phyloP scores from a whole-genome alignment of 2,329 filamentous ascomycete genomes.

The Colletotrichum sp. region DNA sequence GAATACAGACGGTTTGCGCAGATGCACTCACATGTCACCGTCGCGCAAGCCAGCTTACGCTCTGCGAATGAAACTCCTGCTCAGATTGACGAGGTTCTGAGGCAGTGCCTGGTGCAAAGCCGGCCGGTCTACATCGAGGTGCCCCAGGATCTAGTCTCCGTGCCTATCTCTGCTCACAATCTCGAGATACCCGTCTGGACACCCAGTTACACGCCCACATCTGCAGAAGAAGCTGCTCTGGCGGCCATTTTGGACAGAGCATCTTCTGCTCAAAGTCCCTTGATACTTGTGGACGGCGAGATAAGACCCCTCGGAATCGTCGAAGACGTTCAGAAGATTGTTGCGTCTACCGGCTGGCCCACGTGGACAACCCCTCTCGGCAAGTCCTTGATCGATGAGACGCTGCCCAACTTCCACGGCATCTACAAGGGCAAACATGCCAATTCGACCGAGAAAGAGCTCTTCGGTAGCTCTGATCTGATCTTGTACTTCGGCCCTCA shows the following conservation, averaged over 20 bases:
- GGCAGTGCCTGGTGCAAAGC: conserved; percentile 55
- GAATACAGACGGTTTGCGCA: conserved; percentile 55
- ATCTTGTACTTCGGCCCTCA: conserved; percentile 2
- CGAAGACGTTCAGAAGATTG: background rate
- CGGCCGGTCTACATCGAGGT: conserved; percentile 62
- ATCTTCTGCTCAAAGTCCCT: conserved; percentile 24
- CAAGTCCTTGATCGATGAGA: conserved; percentile 2
- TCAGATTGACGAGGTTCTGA: conserved; percentile 56
- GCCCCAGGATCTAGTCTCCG: conserved; percentile 55
- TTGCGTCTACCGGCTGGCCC: background rate
- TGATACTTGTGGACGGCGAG: conserved; percentile 7
- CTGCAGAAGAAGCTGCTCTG: conserved; percentile 32
- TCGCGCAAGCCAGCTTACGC: conserved; percentile 50
- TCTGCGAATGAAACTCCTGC: conserved; percentile 49
- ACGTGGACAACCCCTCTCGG: background rate
- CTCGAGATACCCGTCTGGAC: conserved; percentile 30
- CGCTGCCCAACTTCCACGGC: background rate
- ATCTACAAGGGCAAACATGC: background rate
- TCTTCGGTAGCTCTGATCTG: conserved; percentile 19
- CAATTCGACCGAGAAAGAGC: conserved; percentile 24
- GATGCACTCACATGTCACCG: conserved; percentile 54
- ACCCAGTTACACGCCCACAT: conserved; percentile 8
- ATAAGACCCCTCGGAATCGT: background rate
- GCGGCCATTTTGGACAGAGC: conserved; percentile 43
- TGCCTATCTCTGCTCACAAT: conserved; percentile 33